phyloP scores from a whole-genome alignment of 306 rosid species.

The Cicer cuneatum region DNA sequence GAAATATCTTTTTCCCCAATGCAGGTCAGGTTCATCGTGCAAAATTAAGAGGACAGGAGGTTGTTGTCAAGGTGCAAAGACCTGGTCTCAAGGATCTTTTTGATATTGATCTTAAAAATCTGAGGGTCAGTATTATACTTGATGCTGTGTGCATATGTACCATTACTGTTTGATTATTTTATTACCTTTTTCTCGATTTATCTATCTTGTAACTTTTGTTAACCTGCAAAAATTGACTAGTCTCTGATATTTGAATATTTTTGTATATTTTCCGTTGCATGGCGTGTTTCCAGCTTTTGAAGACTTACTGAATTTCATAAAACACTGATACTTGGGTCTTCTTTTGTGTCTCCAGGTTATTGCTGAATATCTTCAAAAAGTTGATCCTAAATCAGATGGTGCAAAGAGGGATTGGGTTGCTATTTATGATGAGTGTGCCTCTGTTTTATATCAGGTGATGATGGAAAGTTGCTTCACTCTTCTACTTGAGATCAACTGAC shows the following conservation, averaged over 20 bases:
- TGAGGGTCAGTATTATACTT: slow-evolving; percentile 79
- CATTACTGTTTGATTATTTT: slow-evolving; percentile 12
- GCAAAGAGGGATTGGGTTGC: slow-evolving; percentile 99
- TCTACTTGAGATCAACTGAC: slow-evolving; percentile 30
- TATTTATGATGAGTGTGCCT: slow-evolving; percentile 97
- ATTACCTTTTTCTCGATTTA: slow-evolving; percentile 20
- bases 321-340: slow-evolving; percentile 31
- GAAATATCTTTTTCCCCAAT: slow-evolving; percentile 33
- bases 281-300: slow-evolving; percentile 26
- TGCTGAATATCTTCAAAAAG: slow-evolving; percentile 94
- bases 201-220: slow-evolving; percentile 28
- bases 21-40: slow-evolving; percentile 99
- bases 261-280: slow-evolving; percentile 14
- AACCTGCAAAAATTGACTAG: slow-evolving; percentile 35
- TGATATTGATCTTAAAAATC: slow-evolving; percentile 93
- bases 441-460: slow-evolving; percentile 86
- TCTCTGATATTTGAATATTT: slow-evolving; percentile 12
- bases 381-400: slow-evolving; percentile 99
- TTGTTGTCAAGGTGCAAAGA: slow-evolving; percentile 96
- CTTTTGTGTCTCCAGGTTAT: slow-evolving; percentile 69
- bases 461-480: slow-evolving; percentile 33
- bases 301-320: slow-evolving; percentile 19
- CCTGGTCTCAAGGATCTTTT: slow-evolving; percentile 97
- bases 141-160: slow-evolving; percentile 30
- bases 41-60: slow-evolving; percentile 77